Conservation (phyloP, 148 eudicot genomes). For the Drosera capensis region DNA sequence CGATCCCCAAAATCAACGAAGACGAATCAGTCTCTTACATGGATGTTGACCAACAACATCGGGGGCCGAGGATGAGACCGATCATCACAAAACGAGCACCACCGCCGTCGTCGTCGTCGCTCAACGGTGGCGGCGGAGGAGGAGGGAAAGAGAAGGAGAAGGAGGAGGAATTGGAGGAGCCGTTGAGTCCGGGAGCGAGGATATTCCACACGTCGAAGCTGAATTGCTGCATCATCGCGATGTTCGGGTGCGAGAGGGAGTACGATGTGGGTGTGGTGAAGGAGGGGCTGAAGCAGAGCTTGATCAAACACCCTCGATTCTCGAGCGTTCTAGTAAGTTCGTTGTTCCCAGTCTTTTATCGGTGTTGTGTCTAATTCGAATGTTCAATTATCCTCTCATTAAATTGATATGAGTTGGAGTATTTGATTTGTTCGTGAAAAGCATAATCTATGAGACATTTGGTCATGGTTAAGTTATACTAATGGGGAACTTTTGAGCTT, state of each 20-base stretch:
- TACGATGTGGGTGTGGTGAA: constrained; percentile 17
- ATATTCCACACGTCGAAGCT: constrained; percentile 23
- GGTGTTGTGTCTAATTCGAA: not conserved
- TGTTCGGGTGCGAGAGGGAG: constrained; percentile 17
- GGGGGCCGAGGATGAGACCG: no score
- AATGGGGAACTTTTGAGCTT: no score
- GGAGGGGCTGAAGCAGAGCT: constrained; percentile 7
- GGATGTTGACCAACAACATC: no score
- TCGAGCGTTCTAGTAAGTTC: constrained; percentile 27
- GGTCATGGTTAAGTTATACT: no score
- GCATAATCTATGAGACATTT: no score
- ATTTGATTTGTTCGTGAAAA: no score
- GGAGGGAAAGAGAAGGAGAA: not conserved
- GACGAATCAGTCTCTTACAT: no score
- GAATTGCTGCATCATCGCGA: constrained; percentile 23
- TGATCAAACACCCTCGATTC: constrained; percentile 52
- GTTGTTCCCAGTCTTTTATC: not conserved
- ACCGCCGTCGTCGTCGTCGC: no score
- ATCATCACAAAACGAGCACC: no score
- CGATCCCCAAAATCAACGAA: no score
- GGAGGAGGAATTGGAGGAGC: constrained; percentile 17
- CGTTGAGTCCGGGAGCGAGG: constrained; percentile 30
- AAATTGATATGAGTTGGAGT: no score
- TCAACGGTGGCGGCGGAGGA: not conserved
- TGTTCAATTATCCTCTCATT: not conserved